phyloP scores from a whole-genome alignment of 352 stramenopile genomes.

The Blastocystis sp. region DNA sequence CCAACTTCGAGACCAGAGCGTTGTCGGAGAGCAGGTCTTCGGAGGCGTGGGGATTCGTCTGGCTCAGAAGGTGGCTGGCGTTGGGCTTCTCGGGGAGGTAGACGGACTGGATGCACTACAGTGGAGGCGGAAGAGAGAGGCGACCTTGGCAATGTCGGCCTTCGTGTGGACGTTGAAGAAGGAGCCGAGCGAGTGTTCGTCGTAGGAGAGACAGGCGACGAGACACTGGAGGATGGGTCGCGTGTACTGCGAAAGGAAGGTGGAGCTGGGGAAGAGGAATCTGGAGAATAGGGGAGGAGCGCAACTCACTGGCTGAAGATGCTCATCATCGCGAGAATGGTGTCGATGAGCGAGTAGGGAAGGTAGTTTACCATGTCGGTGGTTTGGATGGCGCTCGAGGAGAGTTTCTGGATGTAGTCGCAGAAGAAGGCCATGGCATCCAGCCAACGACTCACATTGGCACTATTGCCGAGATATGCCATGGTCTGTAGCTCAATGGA shows the following conservation, averaged over 20 bases:
- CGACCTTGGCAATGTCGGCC: slow-evolving; percentile 23
- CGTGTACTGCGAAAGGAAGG: neutral
- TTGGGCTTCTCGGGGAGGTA: neutral
- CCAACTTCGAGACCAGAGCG: neutral
- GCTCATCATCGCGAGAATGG: neutral
- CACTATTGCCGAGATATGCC: neutral
- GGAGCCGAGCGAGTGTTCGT: neutral
- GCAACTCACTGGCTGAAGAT: neutral
- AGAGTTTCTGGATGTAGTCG: neutral
- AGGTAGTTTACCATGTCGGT: neutral
- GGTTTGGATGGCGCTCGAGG: neutral
- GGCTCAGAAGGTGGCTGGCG: neutral
- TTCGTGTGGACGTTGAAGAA: slow-evolving; percentile 36
- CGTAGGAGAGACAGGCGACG: neutral
- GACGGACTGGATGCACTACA: neutral
- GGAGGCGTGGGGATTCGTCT: neutral
- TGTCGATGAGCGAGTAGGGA: neutral
- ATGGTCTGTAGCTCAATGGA: neutral
- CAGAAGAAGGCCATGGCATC: neutral
- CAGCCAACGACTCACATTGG: neutral
- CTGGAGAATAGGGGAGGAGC: neutral
- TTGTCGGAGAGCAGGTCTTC: neutral
- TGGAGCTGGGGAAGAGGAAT: neutral
- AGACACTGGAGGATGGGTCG: neutral
- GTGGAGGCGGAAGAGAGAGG: neutral